These are phyloP conservation scores for Ustilago curta DNA, from an alignment of 1,284 basidiomycete species.

Conservation along the genomic window DNA sequence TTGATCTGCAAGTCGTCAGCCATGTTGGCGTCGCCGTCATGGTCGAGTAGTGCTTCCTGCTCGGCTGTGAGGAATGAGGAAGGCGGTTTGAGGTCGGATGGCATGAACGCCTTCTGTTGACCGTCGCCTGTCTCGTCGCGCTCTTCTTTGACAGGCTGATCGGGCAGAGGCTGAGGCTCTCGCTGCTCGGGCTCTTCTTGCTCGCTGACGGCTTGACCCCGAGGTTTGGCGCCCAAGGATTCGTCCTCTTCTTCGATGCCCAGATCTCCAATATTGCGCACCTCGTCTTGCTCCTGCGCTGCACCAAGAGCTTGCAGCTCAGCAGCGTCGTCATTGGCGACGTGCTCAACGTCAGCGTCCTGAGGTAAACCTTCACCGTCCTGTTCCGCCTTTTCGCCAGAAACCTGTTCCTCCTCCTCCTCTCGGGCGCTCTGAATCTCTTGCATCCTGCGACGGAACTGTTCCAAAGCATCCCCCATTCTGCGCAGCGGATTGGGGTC, in stretches of 20 bases:
- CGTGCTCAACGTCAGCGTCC: conserved; percentile 78
- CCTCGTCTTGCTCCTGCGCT: conserved; percentile 75
- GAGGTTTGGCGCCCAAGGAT: conserved; percentile 69
- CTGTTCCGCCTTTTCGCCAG: conserved; percentile 69
- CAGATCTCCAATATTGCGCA: conserved; percentile 76
- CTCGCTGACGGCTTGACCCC: conserved; percentile 30
- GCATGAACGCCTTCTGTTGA: conserved; percentile 58
- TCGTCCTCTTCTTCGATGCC: conserved; percentile 61
- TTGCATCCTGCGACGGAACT: conserved; percentile 85
- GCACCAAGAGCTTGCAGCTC: conserved; percentile 91
- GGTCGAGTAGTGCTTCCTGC: conserved; percentile 37
- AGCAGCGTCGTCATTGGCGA: conserved; percentile 77
- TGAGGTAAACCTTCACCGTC: conserved; percentile 72
- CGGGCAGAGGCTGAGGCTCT: conserved; percentile 47
- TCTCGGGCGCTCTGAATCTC: conserved; percentile 78
- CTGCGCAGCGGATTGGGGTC: conserved; percentile 79
- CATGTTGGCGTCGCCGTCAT: conserved; percentile 42
- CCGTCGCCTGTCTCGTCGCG: conserved; percentile 59
- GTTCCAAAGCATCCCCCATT: conserved; percentile 86
- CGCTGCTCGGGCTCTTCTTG: conserved; percentile 32
- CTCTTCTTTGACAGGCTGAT: conserved; percentile 64
- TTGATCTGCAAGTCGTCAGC: conserved; percentile 73
- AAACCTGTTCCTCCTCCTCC: conserved; percentile 68
- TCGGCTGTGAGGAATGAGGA: conserved; percentile 24
- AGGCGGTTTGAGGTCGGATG: conserved; percentile 53